Base-by-base conservation (phyloP, 495 filamentous ascomycete genomes). In the Achaetomiella virescens region DNA sequence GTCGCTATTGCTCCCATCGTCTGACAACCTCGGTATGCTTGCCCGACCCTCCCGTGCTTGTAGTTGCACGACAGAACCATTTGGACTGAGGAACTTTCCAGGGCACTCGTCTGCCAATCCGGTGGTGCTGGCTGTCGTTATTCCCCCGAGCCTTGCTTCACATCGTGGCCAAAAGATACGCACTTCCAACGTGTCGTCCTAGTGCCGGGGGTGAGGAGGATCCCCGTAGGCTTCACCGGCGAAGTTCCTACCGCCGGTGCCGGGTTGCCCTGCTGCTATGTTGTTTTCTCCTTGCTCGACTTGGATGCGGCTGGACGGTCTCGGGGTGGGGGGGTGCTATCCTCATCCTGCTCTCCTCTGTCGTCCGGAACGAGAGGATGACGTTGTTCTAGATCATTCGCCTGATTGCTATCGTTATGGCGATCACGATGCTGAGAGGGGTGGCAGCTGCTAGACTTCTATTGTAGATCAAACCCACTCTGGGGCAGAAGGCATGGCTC, bases 161-260 rank as follows among this genome's bases (percentile, higher is more conserved):
- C 76, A 66, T 86, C 69, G 66, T 83, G 69, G 59, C 84, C 76
- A 69, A 97, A 98, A 0, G 92, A 91, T 17, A 98, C 93, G 6
- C 89, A 92, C 66, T 97, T 97, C 40, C 88, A 83, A 50, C 85
- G 81, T 50, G 84, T 80, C 7, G 84, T 80, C 9, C 79, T 87
- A 2, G 89, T 91, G 0, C 93, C 91, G 2, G 93, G 93, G 0
- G 93, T 97, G 54, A 96, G 72, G 8, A 98, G 81, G 48, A 98
- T 98, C 52, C 77, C 74, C 15, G 68, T 62, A 1, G 74, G 77
- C 48, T 75, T 81, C 40, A 64, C 65, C 2, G 74, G 72, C 2
- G 75, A 74, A 45, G 65, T 68, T 18, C 63, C 63, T 37, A 24
- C 6, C 36, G 44, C 9, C 11, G 2, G 36, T 29, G 38, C 38